Evolutionary conservation across 179 eudicot species (phyloP), one percentile per base, ranked within the genome.

Genomic region (Drosera spatulata): DNA sequence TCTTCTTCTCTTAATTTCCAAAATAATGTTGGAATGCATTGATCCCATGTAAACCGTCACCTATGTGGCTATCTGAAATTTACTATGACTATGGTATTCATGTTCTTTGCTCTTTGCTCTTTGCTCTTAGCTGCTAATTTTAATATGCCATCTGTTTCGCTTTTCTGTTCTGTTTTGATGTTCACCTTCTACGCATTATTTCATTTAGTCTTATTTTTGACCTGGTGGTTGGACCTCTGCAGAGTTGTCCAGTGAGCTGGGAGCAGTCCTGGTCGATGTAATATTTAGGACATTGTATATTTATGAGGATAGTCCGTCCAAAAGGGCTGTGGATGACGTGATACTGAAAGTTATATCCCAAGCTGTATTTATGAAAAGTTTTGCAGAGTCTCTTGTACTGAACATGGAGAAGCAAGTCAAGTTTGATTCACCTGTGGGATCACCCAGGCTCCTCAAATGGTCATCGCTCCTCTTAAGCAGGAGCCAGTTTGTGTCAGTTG

Each of bases 311-410:
- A 84, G 72, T 66, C 80, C 77, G 68, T 90, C 99, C 57, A 81
- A 86, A 75, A 85, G 83, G 66, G 88, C 88, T 54, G 99, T 94
- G 62, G 99, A 94, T 71, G 80, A 76, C 64, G 72, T 87, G 66
- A 78, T 94, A 65, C 11, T 76, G 57, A 84, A 82, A 72, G 76
- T 79, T 62, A 57, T 93, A 62, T 63, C 64, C 39, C 83, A 85
- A 70, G 78, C 65, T 77, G 46, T 63, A 46, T 90, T 87, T 57
- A 77, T 90, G 91, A 94, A 90, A 71, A 74, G 69, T 65, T 94
- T 94, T 80, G 96, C 99, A n/a, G 97, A 88, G 63, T 73, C 82
- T 57, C 81, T 85, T 71, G 96, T 94, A 45, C 97, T 85, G 79
- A 58, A 64, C 69, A 83, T 87, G 86, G 99, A 94, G 73, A 90